phyloP scores from a whole-genome alignment of 345 rosid genomes.

The Microthlaspi erraticum region DNA sequence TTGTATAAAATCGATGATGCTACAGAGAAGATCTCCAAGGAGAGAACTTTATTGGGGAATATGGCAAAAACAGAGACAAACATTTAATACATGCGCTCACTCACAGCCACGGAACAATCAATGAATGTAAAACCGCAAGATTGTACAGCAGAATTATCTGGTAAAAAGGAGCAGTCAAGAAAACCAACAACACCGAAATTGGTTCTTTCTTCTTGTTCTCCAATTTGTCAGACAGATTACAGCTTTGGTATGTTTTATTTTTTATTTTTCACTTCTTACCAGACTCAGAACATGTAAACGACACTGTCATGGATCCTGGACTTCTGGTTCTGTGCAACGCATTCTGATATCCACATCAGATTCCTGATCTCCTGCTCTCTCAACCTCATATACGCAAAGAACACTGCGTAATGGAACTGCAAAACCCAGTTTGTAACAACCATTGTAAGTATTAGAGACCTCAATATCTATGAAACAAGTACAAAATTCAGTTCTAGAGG shows the following conservation, averaged over 20 bases:
- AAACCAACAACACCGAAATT: slow-evolving; percentile 9
- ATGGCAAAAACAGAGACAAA: neutral
- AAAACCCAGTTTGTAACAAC: slow-evolving; percentile 21
- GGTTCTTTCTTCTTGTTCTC: slow-evolving; percentile 17
- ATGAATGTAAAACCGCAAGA: slow-evolving; percentile 2
- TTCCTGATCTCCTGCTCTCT: slow-evolving; percentile 99
- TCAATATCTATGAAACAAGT: neutral
- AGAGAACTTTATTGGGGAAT: too few species aligned
- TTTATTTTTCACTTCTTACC: slow-evolving; percentile 7
- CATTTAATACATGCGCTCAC: neutral
- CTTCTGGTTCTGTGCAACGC: slow-evolving; percentile 99
- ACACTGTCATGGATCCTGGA: slow-evolving; percentile 98
- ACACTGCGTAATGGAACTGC: slow-evolving; percentile 94
- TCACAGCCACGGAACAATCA: neutral
- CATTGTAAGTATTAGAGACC: neutral
- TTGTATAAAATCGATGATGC: too few species aligned
- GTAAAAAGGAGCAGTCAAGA: neutral
- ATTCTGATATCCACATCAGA: slow-evolving; percentile 97
- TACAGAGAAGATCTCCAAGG: too few species aligned
- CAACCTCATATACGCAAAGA: slow-evolving; percentile 98
- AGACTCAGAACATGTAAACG: slow-evolving; percentile 77
- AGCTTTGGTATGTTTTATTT: neutral
- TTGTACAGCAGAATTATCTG: neutral
- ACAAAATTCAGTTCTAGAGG: neutral
- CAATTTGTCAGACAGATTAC: slow-evolving; percentile 7